Evolutionary conservation across 257 asterid species (phyloP), one percentile per base, ranked within the genome.

Genomic region (Solanum etuberosum): DNA sequence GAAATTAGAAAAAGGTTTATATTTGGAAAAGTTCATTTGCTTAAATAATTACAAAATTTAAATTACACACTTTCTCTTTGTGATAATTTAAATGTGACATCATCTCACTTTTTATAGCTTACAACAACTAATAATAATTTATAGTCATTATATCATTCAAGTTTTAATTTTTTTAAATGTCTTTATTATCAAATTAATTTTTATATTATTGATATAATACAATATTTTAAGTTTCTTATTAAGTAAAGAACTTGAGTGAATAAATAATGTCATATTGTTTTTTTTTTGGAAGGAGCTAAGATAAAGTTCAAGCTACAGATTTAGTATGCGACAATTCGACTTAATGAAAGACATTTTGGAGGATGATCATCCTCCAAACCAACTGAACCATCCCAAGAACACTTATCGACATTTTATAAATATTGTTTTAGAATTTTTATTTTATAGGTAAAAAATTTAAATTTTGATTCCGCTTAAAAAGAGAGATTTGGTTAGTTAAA

Each of bases 321-420:
- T 37, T 6, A 38, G 10, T 35, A 37, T n/a, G n/a, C n/a, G n/a
- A n/a, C n/a, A n/a, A n/a, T n/a, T n/a, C n/a, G n/a, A n/a, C n/a
- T n/a, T n/a, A n/a, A n/a, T n/a, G n/a, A n/a, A n/a, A n/a, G n/a
- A n/a, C n/a, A n/a, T n/a, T n/a, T n/a, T n/a, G n/a, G n/a, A n/a
- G n/a, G n/a, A n/a, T n/a, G n/a, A n/a, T n/a, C n/a, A n/a, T n/a
- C n/a, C n/a, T n/a, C 9, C 23, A 15, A 48, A 48, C 0, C 4
- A 5, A 51, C 0, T 51, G 2, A 51, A 0, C 0, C 9, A 0
- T 16, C 2, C 0, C 0, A 1, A 51, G 1, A 51, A 51, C 0
- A 51, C 0, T 51, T 21, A 21, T 57, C 4, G 1, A 57, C 0
- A 57, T 57, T 57, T 21, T 57, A 57, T 7, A 20, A 20, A 2